These are phyloP conservation scores for Paratinospora sagittata DNA, from an alignment of 164 flowering plant genomes.

Conservation along the genomic window DNA sequence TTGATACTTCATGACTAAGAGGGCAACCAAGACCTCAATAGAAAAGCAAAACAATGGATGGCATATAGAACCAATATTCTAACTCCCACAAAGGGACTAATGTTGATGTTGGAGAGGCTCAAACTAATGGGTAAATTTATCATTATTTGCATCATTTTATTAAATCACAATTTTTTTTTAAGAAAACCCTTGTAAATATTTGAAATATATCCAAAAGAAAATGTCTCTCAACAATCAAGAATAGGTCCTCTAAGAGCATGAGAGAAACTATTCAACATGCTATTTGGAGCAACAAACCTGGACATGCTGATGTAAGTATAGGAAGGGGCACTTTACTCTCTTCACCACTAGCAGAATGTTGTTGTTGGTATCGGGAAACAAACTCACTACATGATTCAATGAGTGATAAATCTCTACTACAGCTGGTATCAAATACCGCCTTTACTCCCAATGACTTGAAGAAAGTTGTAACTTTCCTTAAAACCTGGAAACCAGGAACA, in stretches of 20 bases:
- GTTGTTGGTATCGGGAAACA: conserved; percentile 50
- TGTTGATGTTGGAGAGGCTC: too few species aligned
- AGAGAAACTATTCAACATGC: background rate
- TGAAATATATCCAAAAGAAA: too few species aligned
- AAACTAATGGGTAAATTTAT: too few species aligned
- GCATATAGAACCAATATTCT: too few species aligned
- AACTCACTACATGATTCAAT: conserved; percentile 90
- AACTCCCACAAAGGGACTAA: too few species aligned
- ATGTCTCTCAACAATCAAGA: background rate
- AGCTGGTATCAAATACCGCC: conserved; percentile 84
- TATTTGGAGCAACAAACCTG: conserved; percentile 43
- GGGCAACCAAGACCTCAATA: too few species aligned
- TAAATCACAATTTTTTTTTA: too few species aligned
- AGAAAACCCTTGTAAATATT: too few species aligned
- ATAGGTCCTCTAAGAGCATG: background rate
- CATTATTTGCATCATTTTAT: too few species aligned
- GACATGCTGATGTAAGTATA: conserved; percentile 90
- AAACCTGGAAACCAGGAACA: conserved; percentile 44
- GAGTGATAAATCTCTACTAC: conserved; percentile 81
- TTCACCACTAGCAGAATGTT: conserved; percentile 31
- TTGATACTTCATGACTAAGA: too few species aligned
- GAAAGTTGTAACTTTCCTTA: conserved; percentile 69
- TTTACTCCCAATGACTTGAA: conserved; percentile 93
- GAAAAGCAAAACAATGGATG: too few species aligned
- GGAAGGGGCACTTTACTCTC: conserved; percentile 42